These are phyloP conservation scores for Aspergillus neoniger DNA, from an alignment of 2,329 filamentous ascomycete species.

Conservation along the genomic window DNA sequence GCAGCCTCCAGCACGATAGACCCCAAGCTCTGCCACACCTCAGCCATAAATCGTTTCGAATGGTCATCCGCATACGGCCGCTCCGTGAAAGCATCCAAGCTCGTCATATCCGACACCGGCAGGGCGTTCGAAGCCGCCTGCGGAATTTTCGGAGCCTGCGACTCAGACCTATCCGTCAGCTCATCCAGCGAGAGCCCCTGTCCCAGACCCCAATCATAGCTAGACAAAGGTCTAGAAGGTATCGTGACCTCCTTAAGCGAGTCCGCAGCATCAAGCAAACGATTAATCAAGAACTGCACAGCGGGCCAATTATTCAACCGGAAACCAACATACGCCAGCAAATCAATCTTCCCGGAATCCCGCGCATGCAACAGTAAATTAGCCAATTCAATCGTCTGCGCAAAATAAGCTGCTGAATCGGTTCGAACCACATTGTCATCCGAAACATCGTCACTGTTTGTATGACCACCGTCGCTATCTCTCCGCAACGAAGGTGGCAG, in stretches of 20 bases:
- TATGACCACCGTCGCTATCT: conserved; percentile 1
- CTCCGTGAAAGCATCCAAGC: conserved; percentile 28
- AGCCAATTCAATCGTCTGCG: conserved; percentile 34
- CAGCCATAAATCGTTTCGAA: conserved; percentile 32
- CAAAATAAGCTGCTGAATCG: conserved; percentile 20
- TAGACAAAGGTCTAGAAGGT: conserved; percentile 28
- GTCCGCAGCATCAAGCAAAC: conserved; percentile 42
- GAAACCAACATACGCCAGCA: conserved; percentile 44
- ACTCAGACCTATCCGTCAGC: conserved; percentile 24
- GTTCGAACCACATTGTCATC: conserved; percentile 5
- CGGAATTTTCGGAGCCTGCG: conserved; percentile 10
- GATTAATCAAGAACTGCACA: conserved; percentile 41
- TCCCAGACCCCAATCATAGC: conserved; percentile 29
- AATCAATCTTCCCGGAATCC: conserved; percentile 31
- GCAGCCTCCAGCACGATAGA: conserved; percentile 45
- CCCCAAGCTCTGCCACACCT: conserved; percentile 44
- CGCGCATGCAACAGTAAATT: conserved; percentile 36
- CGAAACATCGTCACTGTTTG: not conserved
- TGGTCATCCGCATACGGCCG: conserved; percentile 28
- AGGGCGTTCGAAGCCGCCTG: not conserved
- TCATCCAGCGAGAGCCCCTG: conserved; percentile 32
- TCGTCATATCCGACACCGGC: conserved; percentile 10
- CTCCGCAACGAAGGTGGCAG: conserved; percentile 31
- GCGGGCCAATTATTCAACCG: conserved; percentile 43
- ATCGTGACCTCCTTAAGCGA: conserved; percentile 20